Percentiles rank a stretch among this genome's conserved stretches.
These are phyloP conservation scores for Cladosporium sp. DNA, from an alignment of 2,329 filamentous ascomycete genomes.

Conservation along the genomic window DNA sequence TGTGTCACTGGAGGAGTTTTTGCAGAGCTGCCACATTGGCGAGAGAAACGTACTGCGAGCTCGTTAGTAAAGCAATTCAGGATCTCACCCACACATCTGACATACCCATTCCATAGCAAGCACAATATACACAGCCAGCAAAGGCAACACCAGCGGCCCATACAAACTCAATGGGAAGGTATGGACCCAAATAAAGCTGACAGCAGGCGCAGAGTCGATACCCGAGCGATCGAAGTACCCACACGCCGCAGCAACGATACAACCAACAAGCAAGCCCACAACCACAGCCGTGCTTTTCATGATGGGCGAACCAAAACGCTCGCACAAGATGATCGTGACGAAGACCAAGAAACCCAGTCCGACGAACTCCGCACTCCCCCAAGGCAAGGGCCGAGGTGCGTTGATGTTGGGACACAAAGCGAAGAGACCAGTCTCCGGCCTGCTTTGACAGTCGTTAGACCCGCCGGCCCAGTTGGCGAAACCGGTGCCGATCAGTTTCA, in stretches of 20 bases:
- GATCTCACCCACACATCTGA: no score
- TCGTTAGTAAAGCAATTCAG: no score
- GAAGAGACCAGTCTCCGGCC: constrained; percentile 50
- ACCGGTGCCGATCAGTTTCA: constrained; percentile 66
- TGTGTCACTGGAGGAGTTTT: no score
- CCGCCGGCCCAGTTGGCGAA: constrained; percentile 78
- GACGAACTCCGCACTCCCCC: constrained; percentile 75
- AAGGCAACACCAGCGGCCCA: constrained; percentile 67
- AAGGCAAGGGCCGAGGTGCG: constrained; percentile 67
- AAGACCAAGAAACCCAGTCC: constrained; percentile 79
- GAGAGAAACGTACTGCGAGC: no score
- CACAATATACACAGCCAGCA: constrained; percentile 62
- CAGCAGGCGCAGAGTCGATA: constrained; percentile 67
- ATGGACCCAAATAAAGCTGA: constrained; percentile 73
- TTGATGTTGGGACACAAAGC: constrained; percentile 61
- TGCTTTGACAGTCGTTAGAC: constrained; percentile 53
- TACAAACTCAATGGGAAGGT: constrained; percentile 71
- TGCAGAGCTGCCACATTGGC: no score
- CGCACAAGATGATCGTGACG: constrained; percentile 72
- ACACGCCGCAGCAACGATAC: constrained; percentile 71
- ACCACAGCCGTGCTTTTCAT: constrained; percentile 80
- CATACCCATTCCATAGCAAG: constrained; percentile 59
- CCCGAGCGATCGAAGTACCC: constrained; percentile 70
- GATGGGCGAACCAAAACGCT: constrained; percentile 76
- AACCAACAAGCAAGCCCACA: constrained; percentile 69